Conservation (phyloP, 2,329 filamentous ascomycete genomes). For the Neonectria sp. region DNA sequence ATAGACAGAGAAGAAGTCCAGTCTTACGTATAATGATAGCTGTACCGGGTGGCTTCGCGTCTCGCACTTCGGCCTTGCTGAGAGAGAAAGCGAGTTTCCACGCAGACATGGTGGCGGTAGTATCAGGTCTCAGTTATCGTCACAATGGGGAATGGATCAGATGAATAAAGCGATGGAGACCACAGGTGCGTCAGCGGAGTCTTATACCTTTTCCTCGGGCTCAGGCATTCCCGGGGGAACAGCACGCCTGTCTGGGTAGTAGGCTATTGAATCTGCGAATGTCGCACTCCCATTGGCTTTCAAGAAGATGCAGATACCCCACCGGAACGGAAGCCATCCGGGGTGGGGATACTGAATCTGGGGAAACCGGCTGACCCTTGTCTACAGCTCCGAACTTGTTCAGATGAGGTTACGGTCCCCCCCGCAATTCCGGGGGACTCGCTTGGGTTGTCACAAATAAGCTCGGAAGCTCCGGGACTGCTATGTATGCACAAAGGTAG, state of each 20-base stretch:
- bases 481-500: too few species aligned
- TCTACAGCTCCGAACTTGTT: not conserved
- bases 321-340: not conserved
- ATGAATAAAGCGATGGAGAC: not conserved
- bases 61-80: not conserved
- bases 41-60: slow-evolving; percentile 2
- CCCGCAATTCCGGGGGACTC: not conserved
- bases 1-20: not conserved
- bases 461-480: too few species aligned
- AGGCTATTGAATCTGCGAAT: not conserved
- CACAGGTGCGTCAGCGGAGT: too few species aligned
- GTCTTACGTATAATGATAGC: slow-evolving; percentile 4
- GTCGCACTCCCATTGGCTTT: not conserved
- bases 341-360: not conserved
- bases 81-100: slow-evolving; percentile 4
- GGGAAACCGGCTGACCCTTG: not conserved
- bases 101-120: not conserved
- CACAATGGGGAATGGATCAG: not conserved
- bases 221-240: not conserved
- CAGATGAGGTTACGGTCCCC: not conserved
- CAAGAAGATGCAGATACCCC: not conserved
- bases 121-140: too few species aligned
- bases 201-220: too few species aligned
- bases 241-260: not conserved
- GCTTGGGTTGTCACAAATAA: too few species aligned